A percentile compares a stretch with the other conserved stretches of the same genome.
phyloP scores from a whole-genome alignment of 768 basidiomycete species.

The Podaxis sp. region DNA sequence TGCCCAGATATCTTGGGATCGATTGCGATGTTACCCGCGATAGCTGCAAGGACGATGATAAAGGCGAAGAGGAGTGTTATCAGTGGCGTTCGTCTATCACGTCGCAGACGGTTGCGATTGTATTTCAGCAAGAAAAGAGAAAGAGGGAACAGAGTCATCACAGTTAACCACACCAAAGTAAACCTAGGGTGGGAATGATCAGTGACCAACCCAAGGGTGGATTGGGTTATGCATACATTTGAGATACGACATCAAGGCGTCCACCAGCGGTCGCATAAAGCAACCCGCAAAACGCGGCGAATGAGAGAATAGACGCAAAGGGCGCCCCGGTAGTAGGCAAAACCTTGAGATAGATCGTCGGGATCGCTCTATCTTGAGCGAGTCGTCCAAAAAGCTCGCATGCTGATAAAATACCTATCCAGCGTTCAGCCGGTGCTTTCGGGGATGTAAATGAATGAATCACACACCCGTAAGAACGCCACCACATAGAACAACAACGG shows the following conservation, averaged over 20 bases:
- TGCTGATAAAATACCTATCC: slow-evolving; percentile 49
- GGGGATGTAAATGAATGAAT: not conserved
- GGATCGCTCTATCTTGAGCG: slow-evolving; percentile 57
- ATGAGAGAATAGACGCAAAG: slow-evolving; percentile 47
- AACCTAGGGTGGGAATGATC: slow-evolving; percentile 36
- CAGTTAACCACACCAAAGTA: slow-evolving; percentile 60
- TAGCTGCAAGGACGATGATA: slow-evolving; percentile 35
- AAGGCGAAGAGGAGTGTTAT: slow-evolving; percentile 37
- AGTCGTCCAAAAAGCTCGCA: slow-evolving; percentile 57
- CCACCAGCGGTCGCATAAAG: slow-evolving; percentile 59
- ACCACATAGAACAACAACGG: slow-evolving; percentile 66
- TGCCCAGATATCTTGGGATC: slow-evolving; percentile 54
- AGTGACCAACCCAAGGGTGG: not conserved
- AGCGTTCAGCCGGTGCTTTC: too few relatives aligned
- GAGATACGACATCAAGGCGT: slow-evolving; percentile 47
- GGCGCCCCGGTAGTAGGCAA: slow-evolving; percentile 49
- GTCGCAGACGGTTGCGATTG: slow-evolving; percentile 55
- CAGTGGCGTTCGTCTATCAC: slow-evolving; percentile 36
- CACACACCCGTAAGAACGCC: slow-evolving; percentile 61
- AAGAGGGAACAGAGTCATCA: slow-evolving; percentile 62
- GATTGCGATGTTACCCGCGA: slow-evolving; percentile 58
- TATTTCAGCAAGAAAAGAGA: slow-evolving; percentile 59
- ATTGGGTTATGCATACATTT: slow-evolving; percentile 38
- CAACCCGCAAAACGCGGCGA: slow-evolving; percentile 42
- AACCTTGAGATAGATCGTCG: slow-evolving; percentile 41